Evolutionary conservation across 352 stramenopile species (phyloP).

Genomic region (Phytophthora crassamura): DNA sequence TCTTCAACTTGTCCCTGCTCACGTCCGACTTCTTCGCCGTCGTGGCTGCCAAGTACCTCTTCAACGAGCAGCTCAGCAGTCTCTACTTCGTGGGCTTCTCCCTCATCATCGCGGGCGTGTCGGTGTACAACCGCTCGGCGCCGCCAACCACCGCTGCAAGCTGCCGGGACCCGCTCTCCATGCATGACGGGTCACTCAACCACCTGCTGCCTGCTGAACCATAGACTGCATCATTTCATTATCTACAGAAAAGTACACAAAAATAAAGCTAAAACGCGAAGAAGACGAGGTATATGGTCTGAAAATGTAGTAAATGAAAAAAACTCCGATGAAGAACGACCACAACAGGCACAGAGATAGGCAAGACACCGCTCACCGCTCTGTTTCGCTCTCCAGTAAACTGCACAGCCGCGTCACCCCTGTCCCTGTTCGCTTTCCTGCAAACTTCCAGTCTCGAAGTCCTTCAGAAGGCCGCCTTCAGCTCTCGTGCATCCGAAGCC

Average conservation of each 20-base stretch:
- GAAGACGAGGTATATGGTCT: conserved; percentile 32
- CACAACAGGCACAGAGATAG: conserved; percentile 11
- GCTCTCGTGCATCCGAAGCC: not conserved
- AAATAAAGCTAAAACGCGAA: conserved; percentile 27
- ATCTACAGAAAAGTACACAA: no score
- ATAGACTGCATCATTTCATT: not conserved
- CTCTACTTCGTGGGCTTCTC: conserved; percentile 92
- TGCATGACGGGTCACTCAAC: conserved; percentile 28
- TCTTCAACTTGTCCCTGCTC: conserved; percentile 97
- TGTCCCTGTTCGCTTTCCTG: not conserved
- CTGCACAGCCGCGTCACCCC: no score
- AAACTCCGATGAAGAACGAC: conserved; percentile 29
- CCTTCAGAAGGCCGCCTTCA: not conserved
- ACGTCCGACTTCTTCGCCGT: conserved; percentile 97
- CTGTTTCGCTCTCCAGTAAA: not conserved
- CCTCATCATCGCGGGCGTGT: conserved; percentile 75
- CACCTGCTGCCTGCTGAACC: conserved; percentile 18
- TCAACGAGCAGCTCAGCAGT: conserved; percentile 75
- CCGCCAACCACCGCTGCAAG: conserved; percentile 41
- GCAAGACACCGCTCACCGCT: conserved; percentile 2
- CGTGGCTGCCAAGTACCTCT: conserved; percentile 88
- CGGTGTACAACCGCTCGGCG: conserved; percentile 75
- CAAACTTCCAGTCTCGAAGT: not conserved
- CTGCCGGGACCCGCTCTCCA: conserved; percentile 42
- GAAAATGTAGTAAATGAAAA: conserved; percentile 44